Base-by-base conservation (phyloP, 1,139 yeast genomes). In the Hemisphaericaspora xylanilytica region DNA sequence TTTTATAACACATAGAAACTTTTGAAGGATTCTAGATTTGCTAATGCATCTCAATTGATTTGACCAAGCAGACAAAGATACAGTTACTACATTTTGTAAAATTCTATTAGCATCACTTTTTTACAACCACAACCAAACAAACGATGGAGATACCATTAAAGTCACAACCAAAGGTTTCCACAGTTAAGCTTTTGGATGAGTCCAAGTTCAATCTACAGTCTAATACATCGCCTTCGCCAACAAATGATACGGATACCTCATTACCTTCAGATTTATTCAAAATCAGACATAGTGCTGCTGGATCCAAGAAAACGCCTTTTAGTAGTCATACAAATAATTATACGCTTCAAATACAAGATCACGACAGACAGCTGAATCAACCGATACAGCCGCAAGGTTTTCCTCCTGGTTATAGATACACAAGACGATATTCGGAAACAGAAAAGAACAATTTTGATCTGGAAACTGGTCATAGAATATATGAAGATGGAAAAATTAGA, bases 341-440 rank as follows among this genome's bases (percentile, higher is more conserved):
- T 12, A 29, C 14, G 9, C 35, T 27, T 18, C 35, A 38, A 21
- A n/a, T n/a, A n/a, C n/a, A n/a, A n/a, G 22, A 18, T 11, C 20
- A 11, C 28, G 29, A 27, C 33, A 22, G 20, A 27, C 34, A 13
- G n/a, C 42, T 27, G 11, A 38, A 11, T 20, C 31, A 24, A 34
- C 35, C 12, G 26, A 30, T 20, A 4, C 39, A 26, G 14, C 27
- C 31, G 13, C 21, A 26, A 37, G 21, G 21, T 20, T 15, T 13
- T 11, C 37, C 35, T 2, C 18, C 45, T 22, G 52, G 51, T 33
- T 58, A 55, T 37, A 56, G 55, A 43, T 51, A 73, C 35, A 59
- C 73, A 2, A 62, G 81, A 44, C 73, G 79, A 0, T 78, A 73
- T 50, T 78, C 84, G 3, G 84, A 78, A 44, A 70, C 73, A 10